Conservation (phyloP, 176 grass and related monocot genomes). For the Rhipidocladum racemiflorum region DNA sequence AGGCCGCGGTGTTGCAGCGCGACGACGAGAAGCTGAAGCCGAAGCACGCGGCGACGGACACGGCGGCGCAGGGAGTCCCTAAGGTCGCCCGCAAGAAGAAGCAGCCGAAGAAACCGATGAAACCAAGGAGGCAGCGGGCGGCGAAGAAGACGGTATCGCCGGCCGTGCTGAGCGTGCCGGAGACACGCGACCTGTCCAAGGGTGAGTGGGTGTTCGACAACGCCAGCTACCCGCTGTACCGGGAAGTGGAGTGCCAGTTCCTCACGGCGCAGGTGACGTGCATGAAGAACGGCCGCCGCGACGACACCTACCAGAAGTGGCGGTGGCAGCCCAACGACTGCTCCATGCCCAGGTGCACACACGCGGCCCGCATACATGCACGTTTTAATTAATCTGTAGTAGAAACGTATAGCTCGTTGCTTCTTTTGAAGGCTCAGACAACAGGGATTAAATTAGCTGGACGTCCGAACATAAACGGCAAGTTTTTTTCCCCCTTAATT, state of each 20-base stretch:
- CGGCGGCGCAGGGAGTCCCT: neutral
- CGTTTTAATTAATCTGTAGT: neutral
- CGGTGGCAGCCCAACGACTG: conserved; percentile 81
- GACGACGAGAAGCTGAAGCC: conserved; percentile 10
- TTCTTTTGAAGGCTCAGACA: neutral
- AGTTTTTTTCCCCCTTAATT: too few species aligned
- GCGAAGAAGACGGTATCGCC: conserved; percentile 44
- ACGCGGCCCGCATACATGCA: neutral
- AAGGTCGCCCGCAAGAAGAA: neutral
- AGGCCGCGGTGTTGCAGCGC: neutral
- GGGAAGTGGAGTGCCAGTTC: conserved; percentile 71
- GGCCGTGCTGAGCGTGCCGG: conserved; percentile 45
- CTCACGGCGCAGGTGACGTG: conserved; percentile 83
- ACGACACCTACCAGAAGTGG: conserved; percentile 88
- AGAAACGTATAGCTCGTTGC: neutral
- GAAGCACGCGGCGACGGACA: neutral
- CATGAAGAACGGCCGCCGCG: conserved; percentile 81
- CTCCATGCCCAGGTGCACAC: conserved; percentile 59
- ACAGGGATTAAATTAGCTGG: neutral
- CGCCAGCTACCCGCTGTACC: conserved; percentile 71
- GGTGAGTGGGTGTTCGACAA: conserved; percentile 80
- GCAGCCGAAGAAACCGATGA: conserved; percentile 24
- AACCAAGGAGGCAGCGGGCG: neutral
- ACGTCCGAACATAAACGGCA: neutral
- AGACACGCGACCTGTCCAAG: conserved; percentile 65